Percentiles rank a stretch among this genome's conserved stretches.
These are phyloP conservation scores for Aureobasidium sp. DNA, from an alignment of 2,329 filamentous ascomycete genomes.

Conservation along the genomic window DNA sequence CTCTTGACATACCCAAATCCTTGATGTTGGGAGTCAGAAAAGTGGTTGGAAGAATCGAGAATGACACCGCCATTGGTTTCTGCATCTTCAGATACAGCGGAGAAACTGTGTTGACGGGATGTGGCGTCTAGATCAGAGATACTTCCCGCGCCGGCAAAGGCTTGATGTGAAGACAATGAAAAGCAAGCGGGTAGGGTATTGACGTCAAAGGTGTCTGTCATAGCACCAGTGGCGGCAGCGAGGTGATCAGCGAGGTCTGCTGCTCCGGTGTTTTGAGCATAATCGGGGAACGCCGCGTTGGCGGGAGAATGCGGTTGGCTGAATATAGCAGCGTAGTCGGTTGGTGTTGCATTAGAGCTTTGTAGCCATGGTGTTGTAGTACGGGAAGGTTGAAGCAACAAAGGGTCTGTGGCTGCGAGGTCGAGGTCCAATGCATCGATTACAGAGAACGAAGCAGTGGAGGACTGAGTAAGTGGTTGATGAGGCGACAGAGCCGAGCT, in stretches of 20 bases:
- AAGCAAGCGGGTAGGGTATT: neutral
- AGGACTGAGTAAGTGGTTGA: neutral
- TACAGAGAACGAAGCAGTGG: neutral
- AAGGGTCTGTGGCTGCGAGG: neutral
- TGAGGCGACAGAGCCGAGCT: slow-evolving; percentile 2
- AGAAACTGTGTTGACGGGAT: slow-evolving; percentile 7
- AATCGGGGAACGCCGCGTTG: neutral
- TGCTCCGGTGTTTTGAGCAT: neutral
- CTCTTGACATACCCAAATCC: neutral
- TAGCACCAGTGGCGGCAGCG: neutral
- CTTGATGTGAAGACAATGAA: neutral
- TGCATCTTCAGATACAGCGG: neutral
- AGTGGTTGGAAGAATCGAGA: neutral
- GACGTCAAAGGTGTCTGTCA: slow-evolving; percentile 6
- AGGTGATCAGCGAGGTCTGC: slow-evolving; percentile 1
- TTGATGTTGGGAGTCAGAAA: neutral
- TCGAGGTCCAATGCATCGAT: slow-evolving; percentile 9
- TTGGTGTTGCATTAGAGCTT: neutral
- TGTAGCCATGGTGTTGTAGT: slow-evolving; percentile 9
- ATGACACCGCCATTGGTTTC: neutral
- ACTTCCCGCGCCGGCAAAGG: slow-evolving; percentile 7
- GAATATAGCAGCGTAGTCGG: slow-evolving; percentile 6
- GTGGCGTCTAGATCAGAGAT: neutral
- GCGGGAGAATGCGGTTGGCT: slow-evolving; percentile 7
- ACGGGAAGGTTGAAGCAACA: neutral